Base-by-base conservation (phyloP, 345 rosid species). In the Salix udensis region DNA sequence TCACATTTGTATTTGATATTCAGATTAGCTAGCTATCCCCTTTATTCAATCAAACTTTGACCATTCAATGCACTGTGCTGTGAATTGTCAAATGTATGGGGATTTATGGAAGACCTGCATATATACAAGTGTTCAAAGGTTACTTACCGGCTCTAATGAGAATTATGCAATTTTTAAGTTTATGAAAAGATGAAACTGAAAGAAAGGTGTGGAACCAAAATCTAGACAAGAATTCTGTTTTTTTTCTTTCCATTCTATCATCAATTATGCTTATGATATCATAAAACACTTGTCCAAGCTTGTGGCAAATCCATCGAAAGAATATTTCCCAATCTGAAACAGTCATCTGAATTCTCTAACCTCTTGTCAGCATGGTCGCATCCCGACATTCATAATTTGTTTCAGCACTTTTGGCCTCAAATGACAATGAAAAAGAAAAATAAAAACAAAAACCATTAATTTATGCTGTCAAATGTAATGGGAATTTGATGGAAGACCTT, bases 251-350 rank as follows among this genome's bases (percentile, higher is more conserved):
- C 60, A 53, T 18, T 53, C 4, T 53, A 53, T 7, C 40, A 16
- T 16, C n/a, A 67, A 67, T 34, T 9, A 36, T 55, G 84, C 83
- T 68, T 79, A 80, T 74, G 85, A 62, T 13, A 76, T 74, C 70
- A 67, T 12, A 66, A 18, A 28, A 77, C 74, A 84, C 81, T 30
- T 82, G 86, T 80, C 84, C 80, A 73, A 66, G 77, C 26, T 77
- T 73, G 46, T 66, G 40, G 75, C 74, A 72, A 71, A 67, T 64
- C 76, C 72, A 74, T 76, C 82, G 71, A 71, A 60, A 40, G 86
- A 81, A 82, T 82, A 86, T 82, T 81, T 84, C 84, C 81, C 69
- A 53, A 42, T 68, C 52, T 79, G 79, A 82, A 86, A 84, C 86
- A 78, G 82, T 71, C 84, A 31, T 50, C 79, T 34, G 76, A 46